phyloP scores from a whole-genome alignment of 352 stramenopile species.

The Phytophthora constricta region DNA sequence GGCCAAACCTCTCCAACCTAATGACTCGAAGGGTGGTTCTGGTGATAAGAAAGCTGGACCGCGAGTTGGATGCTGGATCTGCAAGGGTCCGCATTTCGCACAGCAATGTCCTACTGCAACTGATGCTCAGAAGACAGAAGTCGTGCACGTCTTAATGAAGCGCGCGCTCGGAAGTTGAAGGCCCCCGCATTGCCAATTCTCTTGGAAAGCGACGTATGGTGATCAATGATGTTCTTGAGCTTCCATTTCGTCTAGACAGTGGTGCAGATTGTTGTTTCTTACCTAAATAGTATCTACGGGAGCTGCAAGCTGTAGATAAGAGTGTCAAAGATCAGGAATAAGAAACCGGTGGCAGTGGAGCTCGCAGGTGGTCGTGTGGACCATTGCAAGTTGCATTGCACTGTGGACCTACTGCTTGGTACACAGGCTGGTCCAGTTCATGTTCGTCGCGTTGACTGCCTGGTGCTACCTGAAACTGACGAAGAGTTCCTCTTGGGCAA shows the following conservation, averaged over 20 bases:
- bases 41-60: conserved; percentile 2
- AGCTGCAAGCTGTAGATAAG: too few relatives aligned
- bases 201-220: not conserved
- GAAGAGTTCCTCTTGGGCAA: not conserved
- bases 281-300: not conserved
- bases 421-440: conserved; percentile 1
- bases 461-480: not conserved
- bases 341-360: not conserved
- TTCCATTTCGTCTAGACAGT: not conserved
- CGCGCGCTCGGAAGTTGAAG: not conserved
- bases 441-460: not conserved
- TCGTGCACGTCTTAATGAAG: not conserved
- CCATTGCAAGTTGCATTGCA: too few relatives aligned
- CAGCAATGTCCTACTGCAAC: conserved; percentile 19
- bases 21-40: too few relatives aligned
- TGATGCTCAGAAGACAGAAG: not conserved
- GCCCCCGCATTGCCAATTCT: not conserved
- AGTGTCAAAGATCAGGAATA: too few relatives aligned
- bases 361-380: not conserved
- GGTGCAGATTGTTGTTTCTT: not conserved
- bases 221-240: not conserved
- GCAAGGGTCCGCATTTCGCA: conserved; percentile 9
- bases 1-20: too few relatives aligned
- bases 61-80: conserved; percentile 11
- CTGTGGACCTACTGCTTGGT: too few relatives aligned